Evolutionary conservation across 2,329 filamentous ascomycete genomes (phyloP).

Genomic region (Saccharata proteae): DNA sequence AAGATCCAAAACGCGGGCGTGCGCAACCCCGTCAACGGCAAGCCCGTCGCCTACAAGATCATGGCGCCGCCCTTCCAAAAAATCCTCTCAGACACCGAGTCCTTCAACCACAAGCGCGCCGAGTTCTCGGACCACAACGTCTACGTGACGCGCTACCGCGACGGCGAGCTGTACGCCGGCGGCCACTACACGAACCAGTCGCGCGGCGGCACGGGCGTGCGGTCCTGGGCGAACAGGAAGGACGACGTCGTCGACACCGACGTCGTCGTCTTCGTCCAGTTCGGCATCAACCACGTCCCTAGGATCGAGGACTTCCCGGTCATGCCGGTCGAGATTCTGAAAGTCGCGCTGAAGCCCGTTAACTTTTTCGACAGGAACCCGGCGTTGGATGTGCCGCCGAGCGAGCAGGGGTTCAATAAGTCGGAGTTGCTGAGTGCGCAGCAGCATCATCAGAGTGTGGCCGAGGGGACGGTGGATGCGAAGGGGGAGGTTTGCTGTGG

Average conservation of each 20-base stretch:
- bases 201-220: conserved; percentile 36
- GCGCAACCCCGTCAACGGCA: conserved; percentile 35
- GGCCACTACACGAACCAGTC: conserved; percentile 52
- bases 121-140: conserved; percentile 48
- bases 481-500: conserved; percentile 5
- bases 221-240: conserved; percentile 37
- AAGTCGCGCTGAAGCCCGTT: conserved; percentile 44
- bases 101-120: conserved; percentile 44
- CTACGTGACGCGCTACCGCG: conserved; percentile 45
- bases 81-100: conserved; percentile 40
- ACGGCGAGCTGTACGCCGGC: conserved; percentile 48
- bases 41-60: conserved; percentile 39
- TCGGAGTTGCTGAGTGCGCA: conserved; percentile 19
- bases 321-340: conserved; percentile 47
- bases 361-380: conserved; percentile 50
- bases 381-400: conserved; percentile 45
- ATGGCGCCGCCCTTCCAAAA: conserved; percentile 37
- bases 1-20: conserved; percentile 36
- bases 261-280: conserved; percentile 45
- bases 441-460: conserved; percentile 18
- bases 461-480: conserved; percentile 1
- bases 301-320: conserved; percentile 46
- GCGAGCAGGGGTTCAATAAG: conserved; percentile 37
- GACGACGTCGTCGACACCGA: conserved; percentile 44
- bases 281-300: conserved; percentile 45